Evolutionary conservation across 768 basidiomycete species (phyloP).

Genomic region (Russula sp.): DNA sequence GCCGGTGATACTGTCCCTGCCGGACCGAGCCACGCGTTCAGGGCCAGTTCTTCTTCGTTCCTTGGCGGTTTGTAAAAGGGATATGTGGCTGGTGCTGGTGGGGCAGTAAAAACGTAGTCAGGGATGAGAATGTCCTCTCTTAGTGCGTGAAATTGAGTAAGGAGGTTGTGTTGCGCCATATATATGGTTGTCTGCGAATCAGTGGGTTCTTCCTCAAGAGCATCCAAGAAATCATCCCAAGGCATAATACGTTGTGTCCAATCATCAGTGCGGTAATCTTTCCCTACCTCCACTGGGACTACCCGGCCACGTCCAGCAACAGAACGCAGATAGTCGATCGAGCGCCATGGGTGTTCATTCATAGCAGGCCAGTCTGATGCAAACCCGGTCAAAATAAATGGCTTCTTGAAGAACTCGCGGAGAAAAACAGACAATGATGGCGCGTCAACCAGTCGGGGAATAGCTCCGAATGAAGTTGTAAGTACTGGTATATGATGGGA

Average conservation of each 20-base stretch:
- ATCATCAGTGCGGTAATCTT: constrained; percentile 66
- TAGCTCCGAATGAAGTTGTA: constrained; percentile 14
- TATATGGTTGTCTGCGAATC: constrained; percentile 43
- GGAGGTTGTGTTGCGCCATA: constrained; percentile 85
- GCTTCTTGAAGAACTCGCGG: constrained; percentile 30
- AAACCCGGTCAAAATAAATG: constrained; percentile 69
- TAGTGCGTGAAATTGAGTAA: constrained; percentile 77
- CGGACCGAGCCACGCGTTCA: constrained; percentile 83
- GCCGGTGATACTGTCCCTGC: constrained; percentile 77
- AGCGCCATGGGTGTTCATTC: constrained; percentile 60
- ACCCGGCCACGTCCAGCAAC: constrained; percentile 74
- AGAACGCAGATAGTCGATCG: constrained; percentile 56
- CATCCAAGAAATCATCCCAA: constrained; percentile 69
- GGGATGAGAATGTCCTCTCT: constrained; percentile 73
- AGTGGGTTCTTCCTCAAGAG: constrained; percentile 27
- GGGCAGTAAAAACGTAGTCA: constrained; percentile 76
- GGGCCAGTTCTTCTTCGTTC: constrained; percentile 55
- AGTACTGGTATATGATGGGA: neutral
- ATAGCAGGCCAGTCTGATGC: constrained; percentile 75
- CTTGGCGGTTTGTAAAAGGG: constrained; percentile 55
- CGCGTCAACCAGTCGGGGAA: constrained; percentile 38
- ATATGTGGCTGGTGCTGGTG: constrained; percentile 36
- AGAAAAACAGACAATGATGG: constrained; percentile 58
- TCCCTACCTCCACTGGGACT: constrained; percentile 87
- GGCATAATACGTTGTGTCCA: constrained; percentile 78